Base-by-base conservation (phyloP, 176 grass and related monocot genomes). In the Aegilops longissima region DNA sequence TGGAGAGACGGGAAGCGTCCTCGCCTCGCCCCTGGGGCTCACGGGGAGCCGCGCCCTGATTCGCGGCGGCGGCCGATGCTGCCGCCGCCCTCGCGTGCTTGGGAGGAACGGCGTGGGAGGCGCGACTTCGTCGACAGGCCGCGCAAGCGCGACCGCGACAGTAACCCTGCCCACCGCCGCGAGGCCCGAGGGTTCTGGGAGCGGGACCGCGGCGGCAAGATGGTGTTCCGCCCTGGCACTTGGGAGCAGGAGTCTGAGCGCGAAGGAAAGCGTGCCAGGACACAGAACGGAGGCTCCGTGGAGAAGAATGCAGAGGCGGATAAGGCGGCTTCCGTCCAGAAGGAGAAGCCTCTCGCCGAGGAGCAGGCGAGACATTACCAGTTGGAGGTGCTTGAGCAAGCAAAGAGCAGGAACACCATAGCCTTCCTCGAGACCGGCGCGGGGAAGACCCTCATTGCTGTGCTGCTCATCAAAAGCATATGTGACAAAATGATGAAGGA, bases 351-450 rank as follows among this genome's bases (percentile, higher is more conserved):
- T 51, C 71, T 80, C 35, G 77, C 86, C 9, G 94, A 99, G 88
- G 97, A 99, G 78, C 89, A 90, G 47, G 97, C 92, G 3, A 94
- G 97, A 21, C 88, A 96, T 54, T 99, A 99, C 87, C 97, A 99
- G 66, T 85, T 99, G 2, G 97, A 96, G 85, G 97, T 99, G 52
- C 92, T 96, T 34, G 92, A 99, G 86, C 97, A 99, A 29, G 94
- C 97, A 59, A 96, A 99, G 85, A 96, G 80, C 85, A 99, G 61
- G 72, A 99, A 99, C 85, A 99, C 97, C 2, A 99, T 96, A 12
- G 97, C 94, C 9, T 99, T 99, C 82, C 82, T 99, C 21, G 94
- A 96, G 83, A 99, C 94, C 5, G 97, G 97, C 4, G 87, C 94
- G 0, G 97, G 94, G 38, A 99, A 99, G 87, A 99, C 97, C 6